phyloP scores from a whole-genome alignment of 345 rosid species.

The Schrenkiella parvula region DNA sequence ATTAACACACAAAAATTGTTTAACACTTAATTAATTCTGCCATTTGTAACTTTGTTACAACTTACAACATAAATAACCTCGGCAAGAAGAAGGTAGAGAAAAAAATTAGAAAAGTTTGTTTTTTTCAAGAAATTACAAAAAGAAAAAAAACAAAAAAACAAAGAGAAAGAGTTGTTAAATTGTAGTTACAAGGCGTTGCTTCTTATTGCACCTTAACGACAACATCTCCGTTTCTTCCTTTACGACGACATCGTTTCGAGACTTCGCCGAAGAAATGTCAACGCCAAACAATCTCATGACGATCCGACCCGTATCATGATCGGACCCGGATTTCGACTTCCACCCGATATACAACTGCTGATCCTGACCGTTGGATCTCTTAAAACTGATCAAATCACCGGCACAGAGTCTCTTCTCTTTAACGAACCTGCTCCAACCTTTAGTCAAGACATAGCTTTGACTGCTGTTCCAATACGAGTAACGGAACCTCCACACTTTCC shows the following conservation, averaged over 20 bases:
- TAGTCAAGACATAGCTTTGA: slow-evolving; percentile 89
- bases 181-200: slow-evolving; percentile 65
- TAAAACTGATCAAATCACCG: slow-evolving; percentile 78
- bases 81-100: background rate
- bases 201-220: slow-evolving; percentile 52
- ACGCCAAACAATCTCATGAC: slow-evolving; percentile 65
- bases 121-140: background rate
- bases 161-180: background rate
- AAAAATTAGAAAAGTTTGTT: background rate
- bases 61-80: background rate
- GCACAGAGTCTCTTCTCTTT: slow-evolving; percentile 76
- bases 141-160: background rate
- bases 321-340: slow-evolving; percentile 35
- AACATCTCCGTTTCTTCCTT: slow-evolving; percentile 48
- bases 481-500: slow-evolving; percentile 88
- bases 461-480: slow-evolving; percentile 98
- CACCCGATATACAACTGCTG: slow-evolving; percentile 63
- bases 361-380: slow-evolving; percentile 69
- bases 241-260: slow-evolving; percentile 36
- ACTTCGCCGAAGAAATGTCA: slow-evolving; percentile 26
- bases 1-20: background rate
- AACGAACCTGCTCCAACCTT: slow-evolving; percentile 94
- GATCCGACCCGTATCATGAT: slow-evolving; percentile 39
- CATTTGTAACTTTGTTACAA: too few species aligned
- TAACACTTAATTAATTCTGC: background rate